Base-by-base conservation (phyloP, 192 early-diverging fungal species). In the Cetraspora pellucida region DNA sequence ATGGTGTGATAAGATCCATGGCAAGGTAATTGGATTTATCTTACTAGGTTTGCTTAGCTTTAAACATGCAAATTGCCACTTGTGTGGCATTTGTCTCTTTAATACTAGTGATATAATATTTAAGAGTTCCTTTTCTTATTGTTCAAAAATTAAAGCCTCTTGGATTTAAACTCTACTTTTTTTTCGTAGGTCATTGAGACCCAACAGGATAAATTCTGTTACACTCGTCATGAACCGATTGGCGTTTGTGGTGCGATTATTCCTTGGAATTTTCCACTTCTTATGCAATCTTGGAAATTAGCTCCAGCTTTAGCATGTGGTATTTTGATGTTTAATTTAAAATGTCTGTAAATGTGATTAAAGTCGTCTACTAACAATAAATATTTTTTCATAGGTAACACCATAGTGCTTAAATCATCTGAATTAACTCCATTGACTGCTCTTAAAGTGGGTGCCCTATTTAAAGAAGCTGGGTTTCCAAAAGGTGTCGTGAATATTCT, bases 401-500 rank as follows among this genome's bases (percentile, higher is more conserved):
- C 90, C 30, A 83, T 89, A 44, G 86, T 95, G 8, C 79, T 92
- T 78, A 96, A 96, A 84, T 89, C 94, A 4, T 86, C 87, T n/a
- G 92, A 94, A 75, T 77, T 89, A 57, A 92, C 89, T 47, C 89
- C 89, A 31, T 79, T 90, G 10, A 88, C 88, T 23, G 83, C 87
- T 6, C 81, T 88, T 58, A 80, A 93, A 84, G 84, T 95, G 14
- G 88, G 89, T 69, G 77, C 86, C 31, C 81, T 95, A 23, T 72
- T 90, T 71, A 74, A 74, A 61, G 85, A 93, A 60, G 93, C 92
- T 31, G 92, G 91, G 37, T 79, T 96, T 25, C 94, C 95, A 19
- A 72, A 82, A 31, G 93, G 95, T 49, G 95, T 96, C 10, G 82
- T 94, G 73, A 96, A 95, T 80, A 87, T 96, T 81, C 82, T 95